Base-by-base conservation (phyloP, 2,329 filamentous ascomycete species). In the Xylaria sp. region DNA sequence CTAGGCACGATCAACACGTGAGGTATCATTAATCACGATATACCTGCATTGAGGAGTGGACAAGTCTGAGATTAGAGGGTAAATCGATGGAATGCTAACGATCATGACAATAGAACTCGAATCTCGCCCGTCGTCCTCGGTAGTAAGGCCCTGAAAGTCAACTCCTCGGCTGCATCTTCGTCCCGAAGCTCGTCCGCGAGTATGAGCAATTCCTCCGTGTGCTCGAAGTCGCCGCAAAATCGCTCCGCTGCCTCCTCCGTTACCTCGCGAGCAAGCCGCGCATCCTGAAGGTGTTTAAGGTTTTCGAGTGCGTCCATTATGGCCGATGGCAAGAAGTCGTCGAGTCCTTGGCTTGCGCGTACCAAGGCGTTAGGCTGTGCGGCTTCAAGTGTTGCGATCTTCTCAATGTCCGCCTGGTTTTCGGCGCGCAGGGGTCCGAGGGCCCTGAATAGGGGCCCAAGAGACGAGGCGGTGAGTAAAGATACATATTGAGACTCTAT, bases 261-360 rank as follows among this genome's bases (percentile, higher is more conserved):
- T 53, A 96, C 83, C 52, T 86, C 80, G 52, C 90, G 84, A 11
- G 89, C 88, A 59, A 96, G 76, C 9, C 80, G 80, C 1, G 89
- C 83, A 68, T 90, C 89, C 63, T 89, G 86, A 1, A 99, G 76
- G 48, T 84, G 79, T 64, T 87, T 88, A 30, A 97, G 74, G 61
- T 91, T 90, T 54, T 94, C 89, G 67, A 90, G 86, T 2, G 92
- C 92, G 71, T 99, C 94, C 80, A 97, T 93, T 35, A 96, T 80
- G 2, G 93, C 94, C 1, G 91, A 95, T 0, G 94, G 92, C 23
- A 99, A 78, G 75, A 97, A 99, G 62, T 91, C 87, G 70, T 99
- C 94, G 5, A 99, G 79, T 47, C 81, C 83, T 68, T 92, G 90
- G 67, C 90, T 90, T 1, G 88, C 86, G 54, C 79, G 76, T 1